Conservation (phyloP, 2,329 filamentous ascomycete species). For the Cadophora gregata region DNA sequence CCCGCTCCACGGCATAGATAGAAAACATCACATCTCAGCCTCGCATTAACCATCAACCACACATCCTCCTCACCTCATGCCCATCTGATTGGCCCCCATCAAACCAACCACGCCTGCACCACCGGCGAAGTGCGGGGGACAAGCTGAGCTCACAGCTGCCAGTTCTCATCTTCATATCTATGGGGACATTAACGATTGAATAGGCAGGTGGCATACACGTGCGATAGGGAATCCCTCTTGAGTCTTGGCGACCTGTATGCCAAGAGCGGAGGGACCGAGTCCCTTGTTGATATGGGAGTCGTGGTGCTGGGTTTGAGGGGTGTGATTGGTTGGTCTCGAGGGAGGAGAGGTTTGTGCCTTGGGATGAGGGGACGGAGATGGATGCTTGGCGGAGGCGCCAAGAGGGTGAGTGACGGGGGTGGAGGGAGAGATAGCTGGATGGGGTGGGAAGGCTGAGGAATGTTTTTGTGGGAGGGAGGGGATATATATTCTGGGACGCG, state of each 20-base stretch:
- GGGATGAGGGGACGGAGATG: slow-evolving; percentile 1
- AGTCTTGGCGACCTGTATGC: slow-evolving; percentile 9
- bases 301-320: neutral
- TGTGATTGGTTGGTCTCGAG: neutral
- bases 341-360: neutral
- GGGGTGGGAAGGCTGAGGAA: neutral
- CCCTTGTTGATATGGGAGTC: neutral
- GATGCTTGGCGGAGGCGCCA: neutral
- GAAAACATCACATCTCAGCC: neutral
- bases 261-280: slow-evolving; percentile 7
- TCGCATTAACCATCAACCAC: neutral
- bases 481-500: slow-evolving; percentile 8
- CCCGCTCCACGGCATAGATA: no score
- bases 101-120: neutral
- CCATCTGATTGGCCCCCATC: slow-evolving; percentile 10
- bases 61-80: neutral
- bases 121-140: neutral
- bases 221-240: neutral
- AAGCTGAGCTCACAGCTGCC: neutral
- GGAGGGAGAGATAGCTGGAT: neutral
- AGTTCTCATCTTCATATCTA: neutral
- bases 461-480: neutral
- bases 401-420: neutral
- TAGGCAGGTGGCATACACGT: slow-evolving; percentile 17
- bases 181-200: neutral